Base-by-base conservation (phyloP, 106 monocot genomes). In the Vanilla planifolia region DNA sequence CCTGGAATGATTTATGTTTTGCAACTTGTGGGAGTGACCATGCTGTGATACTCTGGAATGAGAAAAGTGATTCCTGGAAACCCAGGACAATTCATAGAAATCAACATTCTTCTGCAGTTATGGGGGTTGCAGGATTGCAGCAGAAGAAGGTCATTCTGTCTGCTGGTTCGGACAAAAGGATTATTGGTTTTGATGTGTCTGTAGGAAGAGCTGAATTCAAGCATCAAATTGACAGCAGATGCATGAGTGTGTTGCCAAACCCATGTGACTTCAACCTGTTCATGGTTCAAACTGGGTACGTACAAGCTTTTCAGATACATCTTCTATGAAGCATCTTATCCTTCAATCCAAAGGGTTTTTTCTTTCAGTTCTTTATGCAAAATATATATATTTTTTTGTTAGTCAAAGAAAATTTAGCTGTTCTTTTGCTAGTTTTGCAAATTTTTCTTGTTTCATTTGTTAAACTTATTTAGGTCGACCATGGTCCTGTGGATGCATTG, bases 181-280 rank as follows among this genome's bases (percentile, higher is more conserved):
- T 90, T 40, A 37, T 86, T 64, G 75, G 75, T 11, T 96, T 77
- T 70, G 90, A 96, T 75, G 6, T 81, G 32, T 48, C 48, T 19
- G 56, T 70, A 33, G 73, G 60, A 61, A 83, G 72, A 68, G 55
- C 66, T 68, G 81, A 77, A 40, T 87, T 81, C 57, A 90, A 83
- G 36, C 71, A 90, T 66, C 83, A 81, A 60, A 67, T 87, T 23
- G 86, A 90, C 39, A 69, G 71, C 71, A 86, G 84, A 73, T 96
- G 95, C 79, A 79, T 90, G 83, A 90, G 90, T 25, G 77, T 96
- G 33, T 68, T 89, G 3, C 77, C 83, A 39, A 96, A 91, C 48
- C 90, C 86, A 33, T 68, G 67, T n/a, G 90, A 96, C 52, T 87
- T 81, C 71, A 87, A 96, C 66, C 64, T 96, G n/a, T 86, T 83